A percentile compares a stretch with the other conserved stretches of the same genome.
phyloP scores from a whole-genome alignment of 2,329 filamentous ascomycete genomes.

The Daldinia sp. region DNA sequence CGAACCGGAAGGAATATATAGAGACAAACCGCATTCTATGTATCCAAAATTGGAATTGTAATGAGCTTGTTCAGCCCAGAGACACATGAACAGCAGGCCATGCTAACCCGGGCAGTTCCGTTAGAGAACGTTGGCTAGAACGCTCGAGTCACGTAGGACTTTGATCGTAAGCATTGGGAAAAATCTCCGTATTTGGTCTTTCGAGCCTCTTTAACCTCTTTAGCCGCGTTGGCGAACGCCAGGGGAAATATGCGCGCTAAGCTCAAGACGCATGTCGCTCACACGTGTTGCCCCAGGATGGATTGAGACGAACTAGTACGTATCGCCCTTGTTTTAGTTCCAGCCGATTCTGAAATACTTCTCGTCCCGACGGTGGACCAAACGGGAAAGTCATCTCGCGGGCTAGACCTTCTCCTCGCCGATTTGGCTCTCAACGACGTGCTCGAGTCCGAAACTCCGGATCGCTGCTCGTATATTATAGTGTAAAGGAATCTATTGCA shows the following conservation, averaged over 20 bases:
- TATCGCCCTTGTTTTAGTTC: slow-evolving; percentile 26
- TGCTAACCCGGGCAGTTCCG: slow-evolving; percentile 41
- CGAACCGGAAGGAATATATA: slow-evolving; percentile 1
- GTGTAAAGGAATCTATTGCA: slow-evolving; percentile 14
- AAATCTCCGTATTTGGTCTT: slow-evolving; percentile 39
- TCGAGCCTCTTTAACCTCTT: slow-evolving; percentile 49
- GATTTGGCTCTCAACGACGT: slow-evolving; percentile 17
- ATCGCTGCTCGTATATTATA: slow-evolving; percentile 6
- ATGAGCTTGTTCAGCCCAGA: slow-evolving; percentile 18
- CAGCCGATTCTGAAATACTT: slow-evolving; percentile 13
- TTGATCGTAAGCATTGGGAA: slow-evolving; percentile 34
- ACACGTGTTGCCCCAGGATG: slow-evolving; percentile 27
- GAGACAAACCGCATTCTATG: neutral
- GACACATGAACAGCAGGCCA: slow-evolving; percentile 24
- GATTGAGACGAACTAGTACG: slow-evolving; percentile 22
- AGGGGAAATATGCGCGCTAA: slow-evolving; percentile 39
- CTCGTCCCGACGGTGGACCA: slow-evolving; percentile 9
- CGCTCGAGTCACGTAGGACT: slow-evolving; percentile 34
- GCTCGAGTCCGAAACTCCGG: slow-evolving; percentile 1
- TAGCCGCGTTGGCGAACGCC: slow-evolving; percentile 46
- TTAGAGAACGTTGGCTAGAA: slow-evolving; percentile 33
- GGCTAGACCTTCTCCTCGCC: slow-evolving; percentile 25
- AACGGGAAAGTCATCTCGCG: slow-evolving; percentile 11
- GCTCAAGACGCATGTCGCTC: slow-evolving; percentile 32
- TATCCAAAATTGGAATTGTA: slow-evolving; percentile 9